Evolutionary conservation across 495 filamentous ascomycete species (phyloP), one percentile per base, ranked within the genome.

Genomic region (Hypoxylon fragiforme): DNA sequence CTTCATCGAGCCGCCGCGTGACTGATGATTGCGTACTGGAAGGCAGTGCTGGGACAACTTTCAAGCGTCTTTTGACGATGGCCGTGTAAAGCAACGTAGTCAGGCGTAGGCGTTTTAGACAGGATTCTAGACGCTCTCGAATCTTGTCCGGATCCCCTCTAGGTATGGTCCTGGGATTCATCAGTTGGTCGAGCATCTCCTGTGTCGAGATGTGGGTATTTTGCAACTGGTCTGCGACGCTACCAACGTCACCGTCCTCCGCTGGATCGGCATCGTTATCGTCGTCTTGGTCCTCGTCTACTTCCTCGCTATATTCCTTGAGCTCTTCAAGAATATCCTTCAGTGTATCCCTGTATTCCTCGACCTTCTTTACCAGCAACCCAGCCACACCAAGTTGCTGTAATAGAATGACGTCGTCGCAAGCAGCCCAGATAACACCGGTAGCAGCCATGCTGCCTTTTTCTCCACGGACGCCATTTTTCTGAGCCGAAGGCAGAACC

Each of bases 251-350:
- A 42, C 50, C 57, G 12, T 66, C 64, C 21, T 64, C 55, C 3
- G 73, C 76, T 6, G 73, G 9, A 9, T 63, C 58, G 3, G 74
- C 70, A 0, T 69, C 70, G 14, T 68, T 70, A 0, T 74, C 74
- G 2, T 73, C 72, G 7, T 79, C 75, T 1, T 77, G 73, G 2
- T 78, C 77, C 0, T 68, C 70, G 2, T 74, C 75, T 15, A 77
- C 78, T 55, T 85, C 84, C n/a, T 85, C 85, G 41, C 86, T 83
- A 87, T 91, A 96, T 60, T 90, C 87, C 53, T 89, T 88, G 54
- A 96, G 70, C 70, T 96, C 91, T 57, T 85, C 79, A 20, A 94
- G 76, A 0, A 90, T 87, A 73, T 96, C 91, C 52, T 86, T 78
- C 11, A 96, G 68, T 8, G 89, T 78, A 55, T 87, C 87, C 42